Evolutionary conservation across 2,329 filamentous ascomycete genomes (phyloP), one percentile per base, ranked within the genome.

Genomic region (Nemania sp.): DNA sequence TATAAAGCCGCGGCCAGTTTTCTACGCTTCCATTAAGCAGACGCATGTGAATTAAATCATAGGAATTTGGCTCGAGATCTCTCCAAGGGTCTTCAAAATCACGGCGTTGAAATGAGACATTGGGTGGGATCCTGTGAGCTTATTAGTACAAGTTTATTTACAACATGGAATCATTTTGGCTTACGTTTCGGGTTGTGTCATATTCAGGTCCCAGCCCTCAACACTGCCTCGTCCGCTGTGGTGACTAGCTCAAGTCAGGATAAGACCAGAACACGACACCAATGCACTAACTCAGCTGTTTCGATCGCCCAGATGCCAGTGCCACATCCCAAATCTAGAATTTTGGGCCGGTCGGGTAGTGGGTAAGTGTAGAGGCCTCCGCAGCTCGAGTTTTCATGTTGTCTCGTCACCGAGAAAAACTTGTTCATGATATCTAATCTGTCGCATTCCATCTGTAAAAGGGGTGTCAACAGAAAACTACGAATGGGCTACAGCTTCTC

Each of bases 221-320:
- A 77, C 69, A 37, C 67, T 61, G 25, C 67, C 68, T 52, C 57
- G 60, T 37, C 63, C 61, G 9, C 63, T 58, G 57, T 63, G 64
- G 40, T 66, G 66, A 59, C 69, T 71, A 63, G 25, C n/a, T 37
- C 39, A 21, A 17, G 54, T 66, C 29, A 66, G 64, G 42, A 34
- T 15, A 39, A 46, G 43, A 35, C 32, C 21, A 9, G 21, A 50
- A 43, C 35, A 46, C 7, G 37, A n/a, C 34, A 49, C 32, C 1
- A 37, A 15, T 48, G 48, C 20, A 74, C 86, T 78, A 79, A 91
- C 84, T 90, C 87, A 64, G 90, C 90, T 77, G 97, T 89, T 67
- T 94, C 90, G 68, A 96, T 90, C 42, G 90, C 86, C 94, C 94
- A 98, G 63, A 96, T 94, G 40, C 92, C 92, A 1, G 92, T 96